These are phyloP conservation scores for Akanthomyces lecanii DNA, from an alignment of 2,329 filamentous ascomycete species.

Conservation along the genomic window DNA sequence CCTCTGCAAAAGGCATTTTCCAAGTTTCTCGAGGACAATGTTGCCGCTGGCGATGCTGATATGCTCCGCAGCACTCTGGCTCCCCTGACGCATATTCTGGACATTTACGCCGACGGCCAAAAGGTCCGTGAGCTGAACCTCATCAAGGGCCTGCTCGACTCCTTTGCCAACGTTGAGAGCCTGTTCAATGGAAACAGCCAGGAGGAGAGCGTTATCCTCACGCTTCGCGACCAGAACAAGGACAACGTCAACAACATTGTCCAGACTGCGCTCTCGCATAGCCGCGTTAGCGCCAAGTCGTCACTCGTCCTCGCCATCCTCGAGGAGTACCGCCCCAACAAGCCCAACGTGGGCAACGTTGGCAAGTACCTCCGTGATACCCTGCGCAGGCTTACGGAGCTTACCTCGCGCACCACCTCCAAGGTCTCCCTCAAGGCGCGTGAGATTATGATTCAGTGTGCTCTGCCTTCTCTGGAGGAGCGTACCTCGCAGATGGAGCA, in stretches of 20 bases:
- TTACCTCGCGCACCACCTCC: conserved; percentile 72
- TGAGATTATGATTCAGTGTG: conserved; percentile 95
- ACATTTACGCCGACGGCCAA: conserved; percentile 78
- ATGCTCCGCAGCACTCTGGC: conserved; percentile 68
- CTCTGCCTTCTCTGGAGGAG: conserved; percentile 92
- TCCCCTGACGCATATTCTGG: conserved; percentile 73
- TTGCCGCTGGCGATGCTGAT: conserved; percentile 67
- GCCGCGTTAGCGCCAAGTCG: conserved; percentile 88
- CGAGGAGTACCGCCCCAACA: conserved; percentile 92
- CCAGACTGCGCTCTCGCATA: conserved; percentile 88
- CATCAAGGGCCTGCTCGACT: conserved; percentile 72
- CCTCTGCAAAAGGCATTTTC: conserved; percentile 75
- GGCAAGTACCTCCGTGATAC: conserved; percentile 80
- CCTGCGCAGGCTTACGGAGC: conserved; percentile 81
- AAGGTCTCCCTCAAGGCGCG: conserved; percentile 97
- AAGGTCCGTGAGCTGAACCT: conserved; percentile 86
- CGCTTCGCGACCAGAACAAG: conserved; percentile 93
- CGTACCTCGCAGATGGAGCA: conserved; percentile 96
- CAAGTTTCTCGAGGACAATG: conserved; percentile 85
- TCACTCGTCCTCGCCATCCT: conserved; percentile 87
- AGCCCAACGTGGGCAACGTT: conserved; percentile 82
- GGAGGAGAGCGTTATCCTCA: conserved; percentile 90
- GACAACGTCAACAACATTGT: conserved; percentile 84
- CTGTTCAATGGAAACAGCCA: conserved; percentile 85
- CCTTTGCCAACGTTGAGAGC: conserved; percentile 79